Base-by-base conservation (phyloP, 768 basidiomycete species). In the Auriscalpium orientale region DNA sequence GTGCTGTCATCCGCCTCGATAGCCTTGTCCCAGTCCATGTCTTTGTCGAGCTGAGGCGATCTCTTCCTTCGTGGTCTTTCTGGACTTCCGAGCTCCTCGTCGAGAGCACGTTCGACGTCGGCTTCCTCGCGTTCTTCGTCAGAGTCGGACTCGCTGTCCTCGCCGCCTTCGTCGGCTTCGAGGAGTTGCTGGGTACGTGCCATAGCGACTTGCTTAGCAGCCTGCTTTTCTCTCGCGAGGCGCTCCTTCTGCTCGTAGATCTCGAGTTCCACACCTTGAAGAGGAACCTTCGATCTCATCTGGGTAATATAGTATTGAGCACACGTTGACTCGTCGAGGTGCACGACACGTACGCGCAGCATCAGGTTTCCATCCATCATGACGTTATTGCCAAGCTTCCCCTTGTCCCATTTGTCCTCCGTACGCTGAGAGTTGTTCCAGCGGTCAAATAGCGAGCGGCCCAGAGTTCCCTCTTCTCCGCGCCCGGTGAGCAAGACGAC, bases 91-190 rank as follows among this genome's bases (percentile, higher is more conserved):
- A 48, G 79, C 76, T 75, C 80, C 1, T 61, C 65, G 36, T 76
- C 75, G 16, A 89, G 71, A 1, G 79, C 75, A 38, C 79, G 75
- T 57, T 80, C 74, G 8, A 85, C 84, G 58, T 76, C 78, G 60
- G 76, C 74, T 61, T 89, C 88, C 35, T 85, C 82, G 13, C 81
- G 82, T 11, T 85, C 81, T 54, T 85, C 84, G 56, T 87, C 89
- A 0, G 81, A 84, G 55, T 73, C 87, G 6, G 79, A 82, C 55
- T 87, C 91, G 37, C 80, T 87, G 46, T 91, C 91, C 66, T 93
- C 91, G 62, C 72, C 79, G 33, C 85, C 93, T 66, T 92, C 93
- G 66, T 95, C 94, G 0, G 95, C 95, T 72, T 98, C 94, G 20
- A 97, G 79, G 77, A 97, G 85, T 36, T 89, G 83, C 63, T 91